phyloP scores from a whole-genome alignment of 352 stramenopile species.

The Globisporangium canariense region DNA sequence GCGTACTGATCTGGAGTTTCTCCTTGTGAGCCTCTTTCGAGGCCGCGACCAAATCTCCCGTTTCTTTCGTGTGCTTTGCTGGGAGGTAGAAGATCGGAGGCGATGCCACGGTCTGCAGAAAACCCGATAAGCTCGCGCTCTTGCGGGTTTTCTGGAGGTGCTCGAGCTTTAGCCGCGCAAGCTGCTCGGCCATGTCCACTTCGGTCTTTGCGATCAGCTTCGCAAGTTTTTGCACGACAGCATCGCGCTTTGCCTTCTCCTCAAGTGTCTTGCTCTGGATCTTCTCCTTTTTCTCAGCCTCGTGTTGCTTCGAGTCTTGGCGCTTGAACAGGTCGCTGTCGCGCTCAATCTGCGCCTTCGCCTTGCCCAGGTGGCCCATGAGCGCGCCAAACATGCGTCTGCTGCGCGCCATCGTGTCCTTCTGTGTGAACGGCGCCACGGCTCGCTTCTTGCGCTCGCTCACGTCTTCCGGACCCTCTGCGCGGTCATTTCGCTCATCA shows the following conservation, averaged over 20 bases:
- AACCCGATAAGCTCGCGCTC: slow-evolving; percentile 45
- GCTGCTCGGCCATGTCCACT: slow-evolving; percentile 46
- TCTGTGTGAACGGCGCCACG: slow-evolving; percentile 54
- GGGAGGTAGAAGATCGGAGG: slow-evolving; percentile 75
- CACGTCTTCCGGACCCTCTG: slow-evolving; percentile 12
- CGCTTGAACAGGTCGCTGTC: slow-evolving; percentile 70
- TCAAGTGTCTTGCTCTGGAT: slow-evolving; percentile 55
- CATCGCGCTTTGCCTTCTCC: slow-evolving; percentile 33
- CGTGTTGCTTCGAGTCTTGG: slow-evolving; percentile 59
- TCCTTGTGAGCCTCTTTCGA: slow-evolving; percentile 67
- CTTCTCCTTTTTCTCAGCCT: slow-evolving; percentile 69
- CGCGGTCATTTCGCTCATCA: slow-evolving; percentile 3
- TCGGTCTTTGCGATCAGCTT: slow-evolving; percentile 42
- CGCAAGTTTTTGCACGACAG: slow-evolving; percentile 37
- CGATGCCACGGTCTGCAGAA: slow-evolving; percentile 63
- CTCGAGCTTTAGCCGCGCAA: slow-evolving; percentile 56
- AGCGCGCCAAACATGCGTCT: slow-evolving; percentile 80
- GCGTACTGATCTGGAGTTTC: slow-evolving; percentile 42
- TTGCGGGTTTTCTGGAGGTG: slow-evolving; percentile 47
- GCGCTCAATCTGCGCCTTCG: slow-evolving; percentile 77
- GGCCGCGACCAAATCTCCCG: slow-evolving; percentile 61
- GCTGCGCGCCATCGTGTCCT: slow-evolving; percentile 63
- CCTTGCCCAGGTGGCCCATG: slow-evolving; percentile 78
- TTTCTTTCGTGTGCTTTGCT: slow-evolving; percentile 74
- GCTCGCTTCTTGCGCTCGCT: slow-evolving; percentile 42